Conservation (phyloP, 345 rosid genomes). For the Euclidium syriacum region DNA sequence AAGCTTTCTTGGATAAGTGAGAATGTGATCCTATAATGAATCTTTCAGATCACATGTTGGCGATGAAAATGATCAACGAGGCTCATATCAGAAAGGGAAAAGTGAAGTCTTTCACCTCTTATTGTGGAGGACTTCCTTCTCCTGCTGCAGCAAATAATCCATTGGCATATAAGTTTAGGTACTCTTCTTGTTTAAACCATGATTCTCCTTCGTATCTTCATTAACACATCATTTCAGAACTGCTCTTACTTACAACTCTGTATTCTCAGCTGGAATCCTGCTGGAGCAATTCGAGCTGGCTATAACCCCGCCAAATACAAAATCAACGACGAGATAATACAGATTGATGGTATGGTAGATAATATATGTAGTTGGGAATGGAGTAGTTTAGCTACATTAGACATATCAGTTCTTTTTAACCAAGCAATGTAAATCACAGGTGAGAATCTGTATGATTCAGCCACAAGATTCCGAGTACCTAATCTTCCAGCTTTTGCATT, state of each 20-base stretch:
- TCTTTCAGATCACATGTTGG: conserved; percentile 94
- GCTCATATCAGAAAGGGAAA: conserved; percentile 61
- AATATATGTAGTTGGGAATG: neutral
- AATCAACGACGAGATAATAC: conserved; percentile 44
- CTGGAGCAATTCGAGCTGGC: conserved; percentile 82
- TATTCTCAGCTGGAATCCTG: conserved; percentile 86
- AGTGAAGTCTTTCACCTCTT: conserved; percentile 79
- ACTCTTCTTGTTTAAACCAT: neutral
- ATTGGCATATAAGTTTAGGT: conserved; percentile 93
- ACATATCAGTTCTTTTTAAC: neutral
- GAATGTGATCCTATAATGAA: conserved; percentile 6
- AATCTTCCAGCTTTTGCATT: conserved; percentile 92
- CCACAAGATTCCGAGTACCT: conserved; percentile 51
- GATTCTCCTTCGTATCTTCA: neutral
- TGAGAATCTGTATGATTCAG: conserved; percentile 67
- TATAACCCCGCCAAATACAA: conserved; percentile 74
- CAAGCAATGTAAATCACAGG: conserved; percentile 41
- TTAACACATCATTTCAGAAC: conserved; percentile 1
- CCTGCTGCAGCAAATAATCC: conserved; percentile 96
- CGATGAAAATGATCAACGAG: conserved; percentile 85
- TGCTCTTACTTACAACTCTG: neutral
- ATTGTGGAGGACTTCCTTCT: conserved; percentile 96
- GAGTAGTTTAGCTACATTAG: neutral
- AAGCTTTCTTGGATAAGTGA: neutral
- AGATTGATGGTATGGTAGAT: conserved; percentile 57